phyloP scores from a whole-genome alignment of 176 grass and related monocot species.

The Bothriochloa decipiens region DNA sequence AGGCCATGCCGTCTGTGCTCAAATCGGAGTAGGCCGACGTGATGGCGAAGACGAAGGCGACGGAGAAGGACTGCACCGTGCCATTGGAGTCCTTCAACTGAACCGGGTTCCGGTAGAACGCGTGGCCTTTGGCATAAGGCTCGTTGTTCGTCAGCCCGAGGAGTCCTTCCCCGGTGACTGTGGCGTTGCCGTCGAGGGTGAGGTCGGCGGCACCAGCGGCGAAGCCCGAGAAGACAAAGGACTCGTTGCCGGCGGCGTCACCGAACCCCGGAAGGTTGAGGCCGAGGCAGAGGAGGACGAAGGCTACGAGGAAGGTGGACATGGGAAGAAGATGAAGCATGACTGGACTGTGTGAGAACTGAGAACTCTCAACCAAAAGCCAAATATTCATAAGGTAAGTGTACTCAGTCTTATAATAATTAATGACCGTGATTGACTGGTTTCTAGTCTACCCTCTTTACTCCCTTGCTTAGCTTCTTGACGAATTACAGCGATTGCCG shows the following conservation, averaged over 20 bases:
- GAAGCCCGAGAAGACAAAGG: constrained; percentile 23
- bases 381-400: neutral
- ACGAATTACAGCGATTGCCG: neutral
- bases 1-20: constrained; percentile 38
- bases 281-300: neutral
- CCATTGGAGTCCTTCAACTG: neutral
- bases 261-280: neutral
- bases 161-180: neutral
- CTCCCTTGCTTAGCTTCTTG: neutral
- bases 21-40: neutral
- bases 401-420: neutral
- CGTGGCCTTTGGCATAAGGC: neutral
- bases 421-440: neutral
- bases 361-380: neutral
- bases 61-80: neutral
- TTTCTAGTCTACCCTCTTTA: neutral
- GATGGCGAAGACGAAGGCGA: constrained; percentile 42
- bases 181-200: neutral
- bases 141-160: constrained; percentile 6
- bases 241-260: neutral
- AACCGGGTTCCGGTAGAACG: neutral
- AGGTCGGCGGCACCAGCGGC: neutral
- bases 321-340: neutral
- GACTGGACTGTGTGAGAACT: neutral
- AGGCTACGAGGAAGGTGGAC: neutral